Conservation (phyloP, 768 basidiomycete genomes). For the Amanita polypyramis region DNA sequence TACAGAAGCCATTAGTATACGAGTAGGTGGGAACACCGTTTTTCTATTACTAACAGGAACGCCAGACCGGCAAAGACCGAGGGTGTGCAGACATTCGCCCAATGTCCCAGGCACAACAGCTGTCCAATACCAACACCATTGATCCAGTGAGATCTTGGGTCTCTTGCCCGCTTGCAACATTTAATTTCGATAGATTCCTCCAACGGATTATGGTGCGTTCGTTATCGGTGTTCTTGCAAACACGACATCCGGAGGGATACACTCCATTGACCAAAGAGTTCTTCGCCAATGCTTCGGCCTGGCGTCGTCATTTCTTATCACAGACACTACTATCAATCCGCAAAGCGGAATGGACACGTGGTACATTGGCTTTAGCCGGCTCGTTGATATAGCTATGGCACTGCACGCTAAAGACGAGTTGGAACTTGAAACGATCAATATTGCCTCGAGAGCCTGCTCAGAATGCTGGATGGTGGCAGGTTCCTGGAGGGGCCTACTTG, state of each 20-base stretch:
- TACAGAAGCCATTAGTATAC: constrained; percentile 16
- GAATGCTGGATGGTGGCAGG: constrained; percentile 74
- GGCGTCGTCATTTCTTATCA: constrained; percentile 69
- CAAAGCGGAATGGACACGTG: constrained; percentile 49
- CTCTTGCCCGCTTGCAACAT: constrained; percentile 2
- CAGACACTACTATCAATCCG: constrained; percentile 58
- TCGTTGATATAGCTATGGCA: constrained; percentile 66
- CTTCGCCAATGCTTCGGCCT: constrained; percentile 59
- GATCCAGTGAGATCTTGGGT: constrained; percentile 7
- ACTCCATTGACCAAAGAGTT: constrained; percentile 44
- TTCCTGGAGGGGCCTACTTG: constrained; percentile 58
- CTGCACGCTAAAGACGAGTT: constrained; percentile 58
- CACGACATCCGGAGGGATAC: constrained; percentile 30
- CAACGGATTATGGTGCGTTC: constrained; percentile 53
- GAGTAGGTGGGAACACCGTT: not conserved
- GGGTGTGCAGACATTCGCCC: not conserved
- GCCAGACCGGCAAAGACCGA: constrained; percentile 6
- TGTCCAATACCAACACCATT: not conserved
- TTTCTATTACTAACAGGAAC: not conserved
- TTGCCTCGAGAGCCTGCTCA: constrained; percentile 59
- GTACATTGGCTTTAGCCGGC: constrained; percentile 53
- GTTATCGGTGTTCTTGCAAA: constrained; percentile 44
- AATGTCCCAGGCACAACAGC: constrained; percentile 6
- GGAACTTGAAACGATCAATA: constrained; percentile 67
- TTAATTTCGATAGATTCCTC: constrained; percentile 19